Conservation (phyloP, 192 early-diverging fungal genomes). For the Backusella australiensis region DNA sequence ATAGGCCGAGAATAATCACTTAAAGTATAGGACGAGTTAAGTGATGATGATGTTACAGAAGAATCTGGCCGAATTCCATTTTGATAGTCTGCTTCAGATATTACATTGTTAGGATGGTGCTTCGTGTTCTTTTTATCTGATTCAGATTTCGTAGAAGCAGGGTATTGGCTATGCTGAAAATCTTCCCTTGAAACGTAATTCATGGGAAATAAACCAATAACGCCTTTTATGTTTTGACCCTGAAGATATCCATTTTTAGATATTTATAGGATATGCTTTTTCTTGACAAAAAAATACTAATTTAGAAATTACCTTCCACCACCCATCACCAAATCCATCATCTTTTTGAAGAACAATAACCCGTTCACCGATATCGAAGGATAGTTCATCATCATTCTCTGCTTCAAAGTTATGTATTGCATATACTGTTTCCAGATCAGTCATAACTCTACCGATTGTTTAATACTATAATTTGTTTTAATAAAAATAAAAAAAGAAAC, state of each 20-base stretch:
- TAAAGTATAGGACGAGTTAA: background rate
- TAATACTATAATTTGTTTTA: background rate
- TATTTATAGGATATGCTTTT: background rate
- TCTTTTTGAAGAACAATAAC: slow-evolving; percentile 71
- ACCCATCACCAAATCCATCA: slow-evolving; percentile 75
- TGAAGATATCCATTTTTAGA: slow-evolving; percentile 20
- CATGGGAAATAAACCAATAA: slow-evolving; percentile 71
- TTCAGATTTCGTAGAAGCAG: background rate
- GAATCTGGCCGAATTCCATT: background rate
- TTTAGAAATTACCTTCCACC: slow-evolving; percentile 63
- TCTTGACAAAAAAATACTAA: background rate
- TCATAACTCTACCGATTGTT: background rate
- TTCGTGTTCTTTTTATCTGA: background rate
- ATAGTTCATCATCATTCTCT: slow-evolving; percentile 70
- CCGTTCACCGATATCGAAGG: slow-evolving; percentile 61
- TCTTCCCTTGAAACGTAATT: slow-evolving; percentile 53
- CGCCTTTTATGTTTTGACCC: slow-evolving; percentile 61
- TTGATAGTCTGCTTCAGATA: background rate
- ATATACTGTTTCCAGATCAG: slow-evolving; percentile 46
- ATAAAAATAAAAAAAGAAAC: background rate
- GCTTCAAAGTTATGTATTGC: slow-evolving; percentile 57
- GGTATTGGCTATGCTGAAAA: background rate
- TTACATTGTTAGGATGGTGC: background rate
- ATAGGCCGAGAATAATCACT: background rate
- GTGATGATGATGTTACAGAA: slow-evolving; percentile 1